Base-by-base conservation (phyloP, 2,329 filamentous ascomycete species). In the Claviceps africana region DNA sequence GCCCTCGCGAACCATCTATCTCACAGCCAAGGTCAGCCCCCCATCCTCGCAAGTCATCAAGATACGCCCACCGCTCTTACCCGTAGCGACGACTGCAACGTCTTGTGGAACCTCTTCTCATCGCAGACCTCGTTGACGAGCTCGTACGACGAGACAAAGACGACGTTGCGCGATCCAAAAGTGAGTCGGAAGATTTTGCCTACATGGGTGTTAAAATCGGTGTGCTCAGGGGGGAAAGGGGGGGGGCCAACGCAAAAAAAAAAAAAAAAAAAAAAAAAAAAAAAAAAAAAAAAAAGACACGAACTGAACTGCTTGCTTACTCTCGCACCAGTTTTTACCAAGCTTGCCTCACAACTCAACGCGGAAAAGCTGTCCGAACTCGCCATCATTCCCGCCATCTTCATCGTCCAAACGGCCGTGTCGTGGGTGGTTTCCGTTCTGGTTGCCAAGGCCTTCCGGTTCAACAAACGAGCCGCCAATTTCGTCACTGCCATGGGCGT, bases 401-500 rank as follows among this genome's bases (percentile, higher is more conserved):
- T 97, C 68, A 62, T 89, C 54, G 76, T 93, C 31, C 91, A 96
- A 70, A 96, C 89, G 0, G 59, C 85, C 9, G 82, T 97, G 30
- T 97, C 91, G 15, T 98, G 89, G 71, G 51, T 80, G 3, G 88
- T 89, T 51, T 83, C 90, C 2, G 70, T 81, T 9, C 61, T 77
- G 13, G 79, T 97, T 51, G 80, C 86, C 19, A 84, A 79, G 67
- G 72, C 81, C 48, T 95, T 90, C 66, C 76, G 86, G 17, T 90
- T 98, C 69, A 82, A 81, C 60, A 89, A 86, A 67, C 82, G 91
- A 56, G 86, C 89, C 43, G 80, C 84, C 58, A 98, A 98, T 70
- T 98, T 98, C 63, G 86, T 98, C 43, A 86, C 88, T 33, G 93
- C 93, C 51, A 98, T 98, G 93, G 90, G 87, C 39, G 78, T 97